Evolutionary conservation across 306 rosid genomes (phyloP).

Genomic region (Hippophae tibetana): DNA sequence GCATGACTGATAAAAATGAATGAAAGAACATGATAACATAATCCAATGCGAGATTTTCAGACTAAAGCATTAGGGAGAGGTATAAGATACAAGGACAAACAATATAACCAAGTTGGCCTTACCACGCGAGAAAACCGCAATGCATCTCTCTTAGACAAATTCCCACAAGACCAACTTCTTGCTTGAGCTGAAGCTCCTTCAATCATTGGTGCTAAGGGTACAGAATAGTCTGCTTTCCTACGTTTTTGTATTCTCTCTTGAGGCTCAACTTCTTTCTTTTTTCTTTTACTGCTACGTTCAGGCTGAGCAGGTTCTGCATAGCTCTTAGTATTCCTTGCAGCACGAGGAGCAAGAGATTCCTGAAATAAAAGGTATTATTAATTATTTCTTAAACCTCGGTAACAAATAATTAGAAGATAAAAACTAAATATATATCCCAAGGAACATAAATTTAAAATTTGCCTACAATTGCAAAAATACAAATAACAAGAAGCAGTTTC

Average conservation of each 20-base stretch:
- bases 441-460: not conserved
- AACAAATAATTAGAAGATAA: not conserved
- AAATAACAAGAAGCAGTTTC: slow-evolving; percentile 18
- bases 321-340: slow-evolving; percentile 84
- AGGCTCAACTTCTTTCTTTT: slow-evolving; percentile 78
- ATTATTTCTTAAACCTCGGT: not conserved
- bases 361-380: slow-evolving; percentile 14
- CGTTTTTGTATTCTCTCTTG: slow-evolving; percentile 69
- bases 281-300: slow-evolving; percentile 75
- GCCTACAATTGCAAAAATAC: not conserved
- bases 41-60: too few relatives aligned
- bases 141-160: slow-evolving; percentile 81
- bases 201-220: slow-evolving; percentile 69
- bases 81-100: too few relatives aligned
- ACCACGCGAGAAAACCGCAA: slow-evolving; percentile 83
- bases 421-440: not conserved
- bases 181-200: slow-evolving; percentile 90
- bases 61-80: too few relatives aligned
- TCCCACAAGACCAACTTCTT: slow-evolving; percentile 90
- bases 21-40: too few relatives aligned
- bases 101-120: slow-evolving; percentile 1
- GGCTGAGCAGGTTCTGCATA: slow-evolving; percentile 76
- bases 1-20: too few relatives aligned
- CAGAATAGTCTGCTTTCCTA: slow-evolving; percentile 61
- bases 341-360: slow-evolving; percentile 93